Conservation (phyloP, 2,329 filamentous ascomycete genomes). For the Sporothrix pseudoabietina region DNA sequence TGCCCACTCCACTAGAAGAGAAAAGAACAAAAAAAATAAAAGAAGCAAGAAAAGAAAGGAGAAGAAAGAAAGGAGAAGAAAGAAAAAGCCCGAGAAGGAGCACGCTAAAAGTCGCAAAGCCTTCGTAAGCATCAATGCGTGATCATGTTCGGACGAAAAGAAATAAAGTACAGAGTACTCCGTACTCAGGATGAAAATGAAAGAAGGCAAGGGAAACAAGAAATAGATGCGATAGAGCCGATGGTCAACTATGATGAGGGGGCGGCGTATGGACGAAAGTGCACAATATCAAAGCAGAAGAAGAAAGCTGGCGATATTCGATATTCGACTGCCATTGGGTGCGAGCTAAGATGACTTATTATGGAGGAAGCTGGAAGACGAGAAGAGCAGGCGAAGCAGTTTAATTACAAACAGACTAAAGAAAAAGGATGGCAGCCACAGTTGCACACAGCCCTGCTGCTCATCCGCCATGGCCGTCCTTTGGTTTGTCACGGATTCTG, state of each 20-base stretch:
- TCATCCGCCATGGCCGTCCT: background rate
- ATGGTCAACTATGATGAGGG: background rate
- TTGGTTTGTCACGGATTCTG: background rate
- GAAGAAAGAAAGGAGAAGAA: background rate
- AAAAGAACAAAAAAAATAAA: background rate
- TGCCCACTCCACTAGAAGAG: background rate
- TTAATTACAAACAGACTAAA: too few relatives aligned
- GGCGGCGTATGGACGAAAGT: constrained; percentile 13
- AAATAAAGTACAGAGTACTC: too few relatives aligned
- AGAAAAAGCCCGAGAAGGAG: background rate
- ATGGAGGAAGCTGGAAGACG: background rate
- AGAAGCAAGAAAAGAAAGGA: background rate
- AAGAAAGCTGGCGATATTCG: background rate
- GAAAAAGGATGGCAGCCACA: background rate
- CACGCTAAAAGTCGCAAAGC: background rate
- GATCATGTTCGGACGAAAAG: constrained; percentile 11
- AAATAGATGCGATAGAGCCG: background rate
- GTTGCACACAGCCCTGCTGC: background rate
- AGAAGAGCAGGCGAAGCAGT: too few relatives aligned
- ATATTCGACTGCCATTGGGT: background rate
- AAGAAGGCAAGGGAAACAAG: background rate
- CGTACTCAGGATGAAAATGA: too few relatives aligned
- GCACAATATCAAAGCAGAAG: background rate
- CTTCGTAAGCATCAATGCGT: background rate
- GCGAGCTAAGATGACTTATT: background rate